Evolutionary conservation across 805 yeast genomes (phyloP), one percentile per base, ranked within the genome.

Genomic region (Torulaspora microellipsoides): DNA sequence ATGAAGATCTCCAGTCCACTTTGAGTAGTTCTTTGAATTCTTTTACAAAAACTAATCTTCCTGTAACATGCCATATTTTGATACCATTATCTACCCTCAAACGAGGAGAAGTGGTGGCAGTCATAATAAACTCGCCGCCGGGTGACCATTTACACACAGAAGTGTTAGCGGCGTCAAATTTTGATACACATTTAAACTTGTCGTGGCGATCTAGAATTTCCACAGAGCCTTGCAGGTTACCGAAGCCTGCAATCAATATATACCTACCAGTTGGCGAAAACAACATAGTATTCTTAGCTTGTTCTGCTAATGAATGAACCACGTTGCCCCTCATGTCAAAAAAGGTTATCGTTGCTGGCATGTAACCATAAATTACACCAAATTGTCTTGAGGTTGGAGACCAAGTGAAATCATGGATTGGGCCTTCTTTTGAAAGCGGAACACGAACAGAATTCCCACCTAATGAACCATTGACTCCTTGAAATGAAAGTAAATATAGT

Each of bases 111-210:
- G 98, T 93, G 4, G 98, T 95, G 14, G 99, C 98, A 12, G 98
- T 91, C 65, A 93, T 70, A 45, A 93, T 80, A 60, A 76, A 89
- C 59, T 93, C 81, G 31, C 99, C 98, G 67, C 93, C 95, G 8
- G 99, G 99, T 2, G 95, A 82, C 99, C 99, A 93, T 64, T 86
- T 87, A 65, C 96, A 91, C 35, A 84, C 95, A n/a, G 95, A 83
- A 12, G 98, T 89, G 70, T 93, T 95, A 35, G 96, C 70, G 11
- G 98, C 99, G 60, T 87, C 86, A 59, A 93, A 84, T 14, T 86
- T 75, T 15, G 89, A 73, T 41, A 93, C 78, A 64, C 86, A 85
- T 43, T 74, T 69, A 65, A 89, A 91, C 66, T 85, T 84, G 61
- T 83, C 81, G 64, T 81, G 87, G 62, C 97, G 85, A 70, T 93